A percentile compares a stretch with the other conserved stretches of the same genome.
Evolutionary conservation across 345 rosid genomes (phyloP).

Genomic region (Eucalyptus lansdowneana): DNA sequence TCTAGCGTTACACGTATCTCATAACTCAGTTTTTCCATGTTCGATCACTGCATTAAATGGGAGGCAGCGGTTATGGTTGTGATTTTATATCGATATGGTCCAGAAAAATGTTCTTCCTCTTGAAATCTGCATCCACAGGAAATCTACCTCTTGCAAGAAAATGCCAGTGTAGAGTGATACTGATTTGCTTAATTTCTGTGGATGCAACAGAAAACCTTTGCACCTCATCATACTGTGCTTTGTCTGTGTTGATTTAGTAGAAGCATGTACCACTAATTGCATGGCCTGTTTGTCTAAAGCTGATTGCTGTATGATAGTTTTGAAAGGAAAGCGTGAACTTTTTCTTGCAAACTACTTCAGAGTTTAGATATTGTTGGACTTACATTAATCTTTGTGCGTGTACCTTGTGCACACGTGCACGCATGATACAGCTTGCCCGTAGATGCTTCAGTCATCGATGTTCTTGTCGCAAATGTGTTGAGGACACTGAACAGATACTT

Average conservation of each 20-base stretch:
- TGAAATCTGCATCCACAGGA: neutral
- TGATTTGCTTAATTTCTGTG: no score
- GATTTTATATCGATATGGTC: neutral
- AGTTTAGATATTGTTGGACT: neutral
- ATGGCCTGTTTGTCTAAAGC: neutral
- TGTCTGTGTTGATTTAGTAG: neutral
- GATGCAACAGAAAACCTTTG: fast-evolving
- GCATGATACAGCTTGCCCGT: fast-evolving
- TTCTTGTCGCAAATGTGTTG: neutral
- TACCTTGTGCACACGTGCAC: neutral
- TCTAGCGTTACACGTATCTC: no score
- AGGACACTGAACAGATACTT: fast-evolving
- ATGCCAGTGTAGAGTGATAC: no score
- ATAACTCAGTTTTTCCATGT: no score
- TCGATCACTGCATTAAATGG: no score
- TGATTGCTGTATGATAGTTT: neutral
- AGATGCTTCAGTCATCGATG: fast-evolving
- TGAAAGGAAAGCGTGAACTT: neutral
- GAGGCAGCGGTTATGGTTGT: neutral
- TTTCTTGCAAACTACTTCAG: neutral
- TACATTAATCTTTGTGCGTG: neutral
- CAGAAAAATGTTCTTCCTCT: neutral
- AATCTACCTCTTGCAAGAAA: neutral
- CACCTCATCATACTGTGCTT: neutral
- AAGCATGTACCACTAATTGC: neutral